Percentiles rank a stretch among this genome's conserved stretches.
phyloP scores from a whole-genome alignment of 441 rosid genomes.

The Pelargonium myrrhifolium region DNA sequence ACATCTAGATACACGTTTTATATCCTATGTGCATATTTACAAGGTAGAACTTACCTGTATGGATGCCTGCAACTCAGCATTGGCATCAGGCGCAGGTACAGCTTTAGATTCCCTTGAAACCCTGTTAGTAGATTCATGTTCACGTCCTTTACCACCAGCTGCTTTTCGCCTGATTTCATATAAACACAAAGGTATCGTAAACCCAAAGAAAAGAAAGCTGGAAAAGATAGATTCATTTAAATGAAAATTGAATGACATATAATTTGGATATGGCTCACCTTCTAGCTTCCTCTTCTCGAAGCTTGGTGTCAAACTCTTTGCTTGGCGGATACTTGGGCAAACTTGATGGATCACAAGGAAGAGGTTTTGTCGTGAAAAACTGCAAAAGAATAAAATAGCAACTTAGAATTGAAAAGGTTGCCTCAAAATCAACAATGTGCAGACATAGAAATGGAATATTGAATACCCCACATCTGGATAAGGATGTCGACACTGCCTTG shows the following conservation, averaged over 20 bases:
- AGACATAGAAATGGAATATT: neutral
- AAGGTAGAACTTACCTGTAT: conserved; percentile 50
- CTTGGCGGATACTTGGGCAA: conserved; percentile 94
- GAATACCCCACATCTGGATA: neutral
- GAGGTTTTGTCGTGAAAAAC: conserved; percentile 70
- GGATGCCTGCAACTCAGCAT: conserved; percentile 77
- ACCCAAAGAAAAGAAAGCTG: neutral
- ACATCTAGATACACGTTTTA: neutral
- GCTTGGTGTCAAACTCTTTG: conserved; percentile 87
- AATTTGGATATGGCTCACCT: conserved; percentile 35
- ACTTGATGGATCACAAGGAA: conserved; percentile 90
- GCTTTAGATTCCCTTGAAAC: conserved; percentile 85
- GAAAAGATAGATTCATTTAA: neutral
- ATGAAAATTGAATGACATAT: neutral
- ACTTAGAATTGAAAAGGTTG: neutral
- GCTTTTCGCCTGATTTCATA: conserved; percentile 39
- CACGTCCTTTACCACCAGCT: conserved; percentile 58
- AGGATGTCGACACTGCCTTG: neutral
- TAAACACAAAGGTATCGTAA: conserved; percentile 14
- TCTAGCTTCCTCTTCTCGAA: conserved; percentile 88
- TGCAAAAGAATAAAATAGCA: conserved; percentile 23
- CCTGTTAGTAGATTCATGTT: conserved; percentile 55
- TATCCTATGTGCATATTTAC: neutral
- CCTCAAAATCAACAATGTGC: neutral
- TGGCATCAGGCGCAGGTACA: conserved; percentile 96